A percentile compares a stretch with the other conserved stretches of the same genome.
phyloP scores from a whole-genome alignment of 1,139 yeast genomes.

The Eremothecium sinecaudum region DNA sequence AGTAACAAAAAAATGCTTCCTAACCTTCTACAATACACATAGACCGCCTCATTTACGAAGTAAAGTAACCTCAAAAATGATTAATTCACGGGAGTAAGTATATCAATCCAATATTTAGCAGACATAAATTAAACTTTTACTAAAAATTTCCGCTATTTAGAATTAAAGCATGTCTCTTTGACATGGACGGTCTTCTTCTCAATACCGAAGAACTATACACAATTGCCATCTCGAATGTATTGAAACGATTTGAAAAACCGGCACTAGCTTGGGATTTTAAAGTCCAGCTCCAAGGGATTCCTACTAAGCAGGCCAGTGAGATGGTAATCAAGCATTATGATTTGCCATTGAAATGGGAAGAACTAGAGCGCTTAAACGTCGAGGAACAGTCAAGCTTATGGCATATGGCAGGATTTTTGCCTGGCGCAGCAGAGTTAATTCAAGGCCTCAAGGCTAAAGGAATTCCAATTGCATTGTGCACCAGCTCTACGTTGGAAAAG shows the following conservation, averaged over 20 bases:
- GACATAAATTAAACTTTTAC: too few species aligned
- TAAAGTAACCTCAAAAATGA: too few species aligned
- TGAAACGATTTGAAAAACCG: conserved; percentile 62
- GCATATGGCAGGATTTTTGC: conserved; percentile 57
- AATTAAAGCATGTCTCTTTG: conserved; percentile 80
- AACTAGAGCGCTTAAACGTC: conserved; percentile 43
- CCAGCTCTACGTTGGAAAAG: conserved; percentile 61
- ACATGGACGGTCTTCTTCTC: conserved; percentile 91
- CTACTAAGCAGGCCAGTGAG: conserved; percentile 65
- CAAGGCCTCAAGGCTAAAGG: conserved; percentile 38
- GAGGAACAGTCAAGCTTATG: conserved; percentile 52
- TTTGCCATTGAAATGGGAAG: conserved; percentile 58
- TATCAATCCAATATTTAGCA: too few species aligned
- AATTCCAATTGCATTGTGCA: conserved; percentile 86
- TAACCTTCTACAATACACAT: too few species aligned
- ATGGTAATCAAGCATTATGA: conserved; percentile 58
- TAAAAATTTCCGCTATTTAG: conserved; percentile 8
- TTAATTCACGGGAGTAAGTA: background rate
- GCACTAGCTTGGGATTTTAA: conserved; percentile 86
- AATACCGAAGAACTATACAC: conserved; percentile 91
- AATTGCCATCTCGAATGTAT: conserved; percentile 54
- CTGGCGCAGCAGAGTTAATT: conserved; percentile 74
- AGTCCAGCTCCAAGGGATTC: conserved; percentile 78
- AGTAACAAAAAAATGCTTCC: too few species aligned
- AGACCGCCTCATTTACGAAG: too few species aligned